Conservation (phyloP, 1,284 basidiomycete species). For the Paramarasmius palmivorus region DNA sequence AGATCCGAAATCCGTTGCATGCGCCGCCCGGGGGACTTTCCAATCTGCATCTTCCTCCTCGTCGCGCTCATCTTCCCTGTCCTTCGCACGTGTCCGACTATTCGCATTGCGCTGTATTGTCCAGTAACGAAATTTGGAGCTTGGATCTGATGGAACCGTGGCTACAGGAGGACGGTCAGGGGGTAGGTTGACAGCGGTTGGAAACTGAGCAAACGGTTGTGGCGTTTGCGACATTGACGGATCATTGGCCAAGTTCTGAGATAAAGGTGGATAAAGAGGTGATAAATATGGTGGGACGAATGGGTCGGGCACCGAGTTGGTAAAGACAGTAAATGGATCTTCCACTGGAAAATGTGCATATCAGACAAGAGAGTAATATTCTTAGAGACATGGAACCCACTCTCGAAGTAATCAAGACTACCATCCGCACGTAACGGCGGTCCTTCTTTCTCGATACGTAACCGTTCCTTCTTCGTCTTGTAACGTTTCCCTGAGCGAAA, state of each 20-base stretch:
- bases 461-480: slow-evolving; percentile 74
- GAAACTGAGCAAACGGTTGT: slow-evolving; percentile 15
- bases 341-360: slow-evolving; percentile 52
- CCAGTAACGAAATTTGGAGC: slow-evolving; percentile 40
- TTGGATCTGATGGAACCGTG: slow-evolving; percentile 17
- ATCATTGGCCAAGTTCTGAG: slow-evolving; percentile 9
- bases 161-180: slow-evolving; percentile 15
- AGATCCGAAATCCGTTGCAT: slow-evolving; percentile 60
- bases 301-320: slow-evolving; percentile 59
- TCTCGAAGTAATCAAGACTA: slow-evolving; percentile 71
- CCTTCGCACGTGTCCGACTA: slow-evolving; percentile 50
- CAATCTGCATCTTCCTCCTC: slow-evolving; percentile 34
- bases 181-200: slow-evolving; percentile 30
- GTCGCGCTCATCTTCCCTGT: slow-evolving; percentile 48
- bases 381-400: slow-evolving; percentile 39
- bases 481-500: slow-evolving; percentile 64
- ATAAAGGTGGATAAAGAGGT: slow-evolving; percentile 52
- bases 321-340: slow-evolving; percentile 71
- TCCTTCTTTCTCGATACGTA: slow-evolving; percentile 71
- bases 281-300: slow-evolving; percentile 52
- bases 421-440: slow-evolving; percentile 67
- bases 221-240: slow-evolving; percentile 25
- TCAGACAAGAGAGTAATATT: slow-evolving; percentile 12
- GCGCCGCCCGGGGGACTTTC: slow-evolving; percentile 51
- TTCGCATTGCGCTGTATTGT: slow-evolving; percentile 36